Evolutionary conservation across 192 early-diverging fungal species (phyloP), one percentile per base, ranked within the genome.

Genomic region (Coemansia sp.): DNA sequence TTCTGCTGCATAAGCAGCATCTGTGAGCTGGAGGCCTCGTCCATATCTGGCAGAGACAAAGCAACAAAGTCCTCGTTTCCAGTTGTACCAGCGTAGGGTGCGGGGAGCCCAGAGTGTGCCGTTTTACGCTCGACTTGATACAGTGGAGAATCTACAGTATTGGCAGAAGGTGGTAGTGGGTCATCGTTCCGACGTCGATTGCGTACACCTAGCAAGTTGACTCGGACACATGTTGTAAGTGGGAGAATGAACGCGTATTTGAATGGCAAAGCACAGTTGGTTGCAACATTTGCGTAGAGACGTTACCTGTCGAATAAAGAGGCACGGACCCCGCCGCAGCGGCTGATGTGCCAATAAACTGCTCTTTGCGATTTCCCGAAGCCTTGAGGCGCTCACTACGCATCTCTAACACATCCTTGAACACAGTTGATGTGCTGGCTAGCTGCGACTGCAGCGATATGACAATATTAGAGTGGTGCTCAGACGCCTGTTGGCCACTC

Each of bases 321-420:
- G 44, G 50, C 46, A 65, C 36, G 8, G 27, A 67, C 14, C 73
- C 69, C 1, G 69, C 71, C 3, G 62, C 71, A 5, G 68, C 51
- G 3, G 80, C 75, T 5, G 75, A 63, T 0, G 67, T 39, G 41
- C 76, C 84, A 76, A 95, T 83, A 74, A 98, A 98, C 80, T 99
- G 94, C 50, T 99, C 96, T 46, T 91, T 84, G 59, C 97, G 86
- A 38, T 77, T 85, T 58, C 95, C 96, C 59, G 95, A 89, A 44
- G 93, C 94, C 85, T 94, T 95, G 87, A 99, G 91, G 78, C 98
- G 98, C 80, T 91, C 86, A 60, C 94, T 98, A 23, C 98, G 87
- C 38, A 98, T 87, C 74, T 99, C 95, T n/a, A 99, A 83, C 9
- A 99, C 93, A 68, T 94, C 90, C 73, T 97, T 98, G 73, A 99